These are phyloP conservation scores for Trichosporon sp. DNA, from an alignment of 1,284 basidiomycete species.

Conservation along the genomic window DNA sequence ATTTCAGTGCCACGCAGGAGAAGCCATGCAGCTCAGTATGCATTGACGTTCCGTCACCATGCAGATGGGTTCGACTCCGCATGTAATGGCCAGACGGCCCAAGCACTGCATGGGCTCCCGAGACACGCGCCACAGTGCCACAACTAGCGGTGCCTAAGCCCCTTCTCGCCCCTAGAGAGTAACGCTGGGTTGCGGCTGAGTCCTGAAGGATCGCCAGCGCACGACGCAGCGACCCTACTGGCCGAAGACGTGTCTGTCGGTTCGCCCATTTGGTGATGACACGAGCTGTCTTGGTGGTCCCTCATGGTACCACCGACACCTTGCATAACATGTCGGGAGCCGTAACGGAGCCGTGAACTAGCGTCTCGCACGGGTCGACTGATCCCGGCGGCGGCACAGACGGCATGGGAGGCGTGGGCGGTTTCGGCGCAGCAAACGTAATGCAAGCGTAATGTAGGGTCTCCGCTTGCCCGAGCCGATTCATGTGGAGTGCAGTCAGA, in stretches of 20 bases:
- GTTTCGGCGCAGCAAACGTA: background rate
- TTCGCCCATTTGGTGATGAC: background rate
- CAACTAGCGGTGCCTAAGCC: slow-evolving; percentile 16
- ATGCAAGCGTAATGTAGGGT: background rate
- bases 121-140: slow-evolving; percentile 19
- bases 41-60: background rate
- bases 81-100: background rate
- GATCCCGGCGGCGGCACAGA: too few relatives aligned
- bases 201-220: slow-evolving; percentile 14
- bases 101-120: background rate
- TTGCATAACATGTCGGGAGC: background rate
- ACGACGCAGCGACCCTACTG: background rate
- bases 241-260: background rate
- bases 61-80: background rate
- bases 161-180: slow-evolving; percentile 9
- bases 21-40: background rate
- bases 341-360: too few relatives aligned
- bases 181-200: background rate
- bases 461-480: background rate
- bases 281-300: background rate
- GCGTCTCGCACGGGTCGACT: too few relatives aligned
- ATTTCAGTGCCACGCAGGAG: too few relatives aligned
- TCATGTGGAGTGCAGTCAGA: background rate
- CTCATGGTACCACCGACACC: background rate
- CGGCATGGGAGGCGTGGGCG: too few relatives aligned